Conservation (phyloP, 1,284 basidiomycete species). For the Ganoderma leucocontextum region DNA sequence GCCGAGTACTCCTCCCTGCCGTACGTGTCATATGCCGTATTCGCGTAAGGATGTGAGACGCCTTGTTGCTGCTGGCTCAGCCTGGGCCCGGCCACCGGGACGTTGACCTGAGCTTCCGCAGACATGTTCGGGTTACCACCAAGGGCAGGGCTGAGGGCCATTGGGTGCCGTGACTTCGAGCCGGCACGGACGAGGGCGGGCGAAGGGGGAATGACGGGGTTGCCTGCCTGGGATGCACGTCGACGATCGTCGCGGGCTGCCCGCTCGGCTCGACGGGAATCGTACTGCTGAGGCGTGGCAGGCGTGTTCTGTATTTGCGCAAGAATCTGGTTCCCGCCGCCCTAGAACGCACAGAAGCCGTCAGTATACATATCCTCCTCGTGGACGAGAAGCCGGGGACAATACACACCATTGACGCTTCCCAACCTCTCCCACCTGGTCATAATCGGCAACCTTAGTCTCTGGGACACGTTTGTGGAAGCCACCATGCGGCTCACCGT, state of each 20-base stretch:
- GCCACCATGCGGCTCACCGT: constrained; percentile 52
- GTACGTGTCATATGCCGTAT: constrained; percentile 60
- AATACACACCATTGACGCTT: constrained; percentile 74
- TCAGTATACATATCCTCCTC: constrained; percentile 30
- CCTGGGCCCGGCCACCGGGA: constrained; percentile 62
- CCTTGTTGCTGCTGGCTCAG: constrained; percentile 48
- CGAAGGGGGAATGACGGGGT: constrained; percentile 68
- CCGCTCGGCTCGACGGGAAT: constrained; percentile 62
- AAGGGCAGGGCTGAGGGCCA: constrained; percentile 59
- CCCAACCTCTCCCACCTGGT: constrained; percentile 93
- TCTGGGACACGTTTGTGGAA: constrained; percentile 27
- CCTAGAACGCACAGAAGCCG: constrained; percentile 40
- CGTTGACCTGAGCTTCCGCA: constrained; percentile 75
- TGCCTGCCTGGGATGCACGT: constrained; percentile 64
- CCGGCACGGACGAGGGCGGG: constrained; percentile 78
- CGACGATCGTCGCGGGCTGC: constrained; percentile 57
- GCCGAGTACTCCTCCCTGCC: constrained; percentile 54
- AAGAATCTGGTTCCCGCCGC: constrained; percentile 60
- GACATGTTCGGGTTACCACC: constrained; percentile 73
- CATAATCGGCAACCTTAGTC: constrained; percentile 14
- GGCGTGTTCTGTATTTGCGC: constrained; percentile 65
- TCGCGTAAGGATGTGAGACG: constrained; percentile 72
- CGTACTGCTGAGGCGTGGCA: constrained; percentile 50
- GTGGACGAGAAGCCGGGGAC: constrained; percentile 19
- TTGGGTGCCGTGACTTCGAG: constrained; percentile 71